Evolutionary conservation across 345 rosid species (phyloP).

Genomic region (Excoecaria cochinchinensis): DNA sequence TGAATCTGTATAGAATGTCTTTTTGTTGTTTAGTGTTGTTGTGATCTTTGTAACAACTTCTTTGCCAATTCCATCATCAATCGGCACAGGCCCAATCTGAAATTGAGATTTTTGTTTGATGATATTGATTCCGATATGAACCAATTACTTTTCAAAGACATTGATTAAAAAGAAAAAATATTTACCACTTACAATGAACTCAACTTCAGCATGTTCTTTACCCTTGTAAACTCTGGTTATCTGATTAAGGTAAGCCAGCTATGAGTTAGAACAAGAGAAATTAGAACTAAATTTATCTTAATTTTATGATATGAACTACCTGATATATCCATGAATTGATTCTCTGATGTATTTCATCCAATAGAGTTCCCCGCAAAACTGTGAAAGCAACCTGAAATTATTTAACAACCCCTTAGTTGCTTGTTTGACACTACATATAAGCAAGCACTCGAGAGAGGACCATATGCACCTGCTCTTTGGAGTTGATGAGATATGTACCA

Average conservation of each 20-base stretch:
- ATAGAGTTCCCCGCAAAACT: conserved; percentile 61
- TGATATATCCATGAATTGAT: conserved; percentile 85
- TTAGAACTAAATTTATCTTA: no score
- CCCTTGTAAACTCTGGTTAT: conserved; percentile 74
- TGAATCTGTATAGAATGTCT: conserved; percentile 78
- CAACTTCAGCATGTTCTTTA: conserved; percentile 92
- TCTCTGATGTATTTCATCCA: conserved; percentile 84
- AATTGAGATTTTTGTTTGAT: neutral
- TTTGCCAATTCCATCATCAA: conserved; percentile 69
- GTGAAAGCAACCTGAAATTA: conserved; percentile 64
- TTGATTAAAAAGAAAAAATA: no score
- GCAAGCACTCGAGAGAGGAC: conserved; percentile 16
- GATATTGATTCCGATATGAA: no score
- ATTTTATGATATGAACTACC: conserved; percentile 36
- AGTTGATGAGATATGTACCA: conserved; percentile 57
- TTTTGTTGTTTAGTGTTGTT: conserved; percentile 50
- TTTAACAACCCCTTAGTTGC: no score
- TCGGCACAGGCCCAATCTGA: conserved; percentile 72
- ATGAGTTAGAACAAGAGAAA: no score
- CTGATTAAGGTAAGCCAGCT: conserved; percentile 34
- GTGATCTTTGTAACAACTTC: conserved; percentile 68
- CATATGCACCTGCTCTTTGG: conserved; percentile 57
- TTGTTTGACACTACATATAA: neutral
- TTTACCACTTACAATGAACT: conserved; percentile 56
- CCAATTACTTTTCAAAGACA: no score